Evolutionary conservation across 495 filamentous ascomycete species (phyloP).

Genomic region (Penicillium cataractarum): DNA sequence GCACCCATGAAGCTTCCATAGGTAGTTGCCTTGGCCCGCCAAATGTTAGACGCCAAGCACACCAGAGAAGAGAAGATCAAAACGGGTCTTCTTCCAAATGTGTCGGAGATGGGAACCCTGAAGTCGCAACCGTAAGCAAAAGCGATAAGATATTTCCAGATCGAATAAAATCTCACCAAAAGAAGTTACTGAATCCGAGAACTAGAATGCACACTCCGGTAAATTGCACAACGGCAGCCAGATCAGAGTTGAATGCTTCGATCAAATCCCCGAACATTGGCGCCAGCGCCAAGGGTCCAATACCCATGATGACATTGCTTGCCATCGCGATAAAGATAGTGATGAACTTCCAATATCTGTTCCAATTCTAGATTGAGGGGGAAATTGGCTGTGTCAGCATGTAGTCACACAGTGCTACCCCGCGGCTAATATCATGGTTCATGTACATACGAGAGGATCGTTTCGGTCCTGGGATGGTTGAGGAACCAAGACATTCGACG

Average conservation of each 20-base stretch:
- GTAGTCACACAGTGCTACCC: not conserved
- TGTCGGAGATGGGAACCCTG: conserved; percentile 61
- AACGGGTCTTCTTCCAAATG: conserved; percentile 61
- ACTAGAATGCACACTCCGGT: conserved; percentile 66
- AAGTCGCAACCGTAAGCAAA: not conserved
- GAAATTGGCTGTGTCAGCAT: not conserved
- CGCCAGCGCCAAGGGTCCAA: conserved; percentile 61
- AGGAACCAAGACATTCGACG: conserved; percentile 54
- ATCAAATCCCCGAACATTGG: conserved; percentile 62
- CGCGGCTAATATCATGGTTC: not conserved
- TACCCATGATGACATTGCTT: conserved; percentile 59
- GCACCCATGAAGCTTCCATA: conserved; percentile 66
- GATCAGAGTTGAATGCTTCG: conserved; percentile 55
- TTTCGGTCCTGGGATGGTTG: conserved; percentile 54
- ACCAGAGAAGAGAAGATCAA: conserved; percentile 59
- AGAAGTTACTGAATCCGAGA: conserved; percentile 65
- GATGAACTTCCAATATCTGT: conserved; percentile 42
- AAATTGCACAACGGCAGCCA: conserved; percentile 51
- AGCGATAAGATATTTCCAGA: not conserved
- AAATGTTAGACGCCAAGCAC: conserved; percentile 59
- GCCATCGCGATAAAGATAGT: conserved; percentile 50
- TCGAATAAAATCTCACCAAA: conserved; percentile 42
- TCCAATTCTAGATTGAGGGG: conserved; percentile 41
- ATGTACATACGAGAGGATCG: conserved; percentile 43
- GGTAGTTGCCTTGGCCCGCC: conserved; percentile 59